Evolutionary conservation across 805 yeast genomes (phyloP), one percentile per base, ranked within the genome.

Genomic region (Torulaspora quercuum): DNA sequence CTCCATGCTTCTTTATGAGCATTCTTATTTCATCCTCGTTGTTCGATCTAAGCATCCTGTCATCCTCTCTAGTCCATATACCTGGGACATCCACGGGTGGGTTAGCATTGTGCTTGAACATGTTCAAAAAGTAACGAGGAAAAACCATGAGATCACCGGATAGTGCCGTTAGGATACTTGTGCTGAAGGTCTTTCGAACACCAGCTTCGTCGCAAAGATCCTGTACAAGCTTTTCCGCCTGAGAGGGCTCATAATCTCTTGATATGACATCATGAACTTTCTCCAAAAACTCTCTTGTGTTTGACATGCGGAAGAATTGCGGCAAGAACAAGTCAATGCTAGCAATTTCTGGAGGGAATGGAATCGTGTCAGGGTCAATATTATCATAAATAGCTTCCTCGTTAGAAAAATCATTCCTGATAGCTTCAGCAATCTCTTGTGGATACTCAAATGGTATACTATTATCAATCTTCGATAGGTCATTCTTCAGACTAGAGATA

Each of bases 51-150:
- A 69, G 45, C 44, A 57, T 54, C 11, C 51, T 61, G 43, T 69
- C 73, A 54, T 69, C 72, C 30, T 64, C 67, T 17, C 59, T 48
- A 2, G 72, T 68, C 73, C 73, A 69, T 28, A 69, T 63, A 35
- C 73, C 73, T n/a, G 68, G 64, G 6, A 62, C 63, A 35, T 65
- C 53, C 35, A 48, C 44, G 23, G 74, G 74, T 7, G 73, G 74
- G 41, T 68, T 66, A 10, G 61, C 55, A 21, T 65, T 66, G 16
- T 65, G 57, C 42, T 61, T 61, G 28, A 69, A 59, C 53, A 66
- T 67, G 25, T 58, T 52, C 39, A 67, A 59, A 41, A 69, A 59
- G 42, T 64, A 69, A 29, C 67, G 59, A 28, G 71, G 69, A 37
- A 69, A 64, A 29, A 67, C 53, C 43, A 62, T 55, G 31, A 68